Percentiles rank a stretch among this genome's conserved stretches.
Evolutionary conservation across 164 flowering plant species (phyloP).

Genomic region (Umbilicus rupestris): DNA sequence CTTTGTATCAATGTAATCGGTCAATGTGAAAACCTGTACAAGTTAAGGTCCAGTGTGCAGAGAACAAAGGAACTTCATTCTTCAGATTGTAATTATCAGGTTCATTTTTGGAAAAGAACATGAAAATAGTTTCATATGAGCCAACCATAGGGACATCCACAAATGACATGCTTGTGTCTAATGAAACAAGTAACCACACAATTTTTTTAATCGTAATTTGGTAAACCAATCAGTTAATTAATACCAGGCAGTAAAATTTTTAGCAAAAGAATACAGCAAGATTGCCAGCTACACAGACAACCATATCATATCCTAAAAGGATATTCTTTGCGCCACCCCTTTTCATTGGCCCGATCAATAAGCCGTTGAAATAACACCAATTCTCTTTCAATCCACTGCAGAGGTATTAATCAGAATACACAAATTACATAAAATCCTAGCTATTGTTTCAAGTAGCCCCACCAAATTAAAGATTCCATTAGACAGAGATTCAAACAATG

Average conservation of each 20-base stretch:
- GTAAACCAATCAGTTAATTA: neutral
- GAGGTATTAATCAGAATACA: neutral
- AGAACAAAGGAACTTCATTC: neutral
- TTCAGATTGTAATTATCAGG: neutral
- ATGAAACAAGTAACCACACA: neutral
- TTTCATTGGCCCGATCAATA: slow-evolving; percentile 36
- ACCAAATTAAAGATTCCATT: neutral
- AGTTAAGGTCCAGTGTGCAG: slow-evolving; percentile 20
- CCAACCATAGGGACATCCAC: too few relatives aligned
- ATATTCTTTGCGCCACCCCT: slow-evolving; percentile 51
- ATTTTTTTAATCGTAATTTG: neutral
- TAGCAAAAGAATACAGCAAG: neutral
- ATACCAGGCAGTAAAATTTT: neutral
- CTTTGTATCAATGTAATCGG: slow-evolving; percentile 21
- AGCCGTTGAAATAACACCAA: slow-evolving; percentile 21
- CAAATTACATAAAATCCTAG: neutral
- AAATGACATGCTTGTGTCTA: neutral
- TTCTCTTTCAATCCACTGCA: slow-evolving; percentile 36
- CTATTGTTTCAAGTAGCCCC: neutral
- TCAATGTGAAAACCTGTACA: slow-evolving; percentile 12
- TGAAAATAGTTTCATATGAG: too few relatives aligned
- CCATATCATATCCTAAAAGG: slow-evolving; percentile 15
- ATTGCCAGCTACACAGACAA: neutral
- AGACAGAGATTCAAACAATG: neutral
- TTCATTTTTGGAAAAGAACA: neutral